Evolutionary conservation across 805 yeast genomes (phyloP), one percentile per base, ranked within the genome.

Genomic region (Candida montana): DNA sequence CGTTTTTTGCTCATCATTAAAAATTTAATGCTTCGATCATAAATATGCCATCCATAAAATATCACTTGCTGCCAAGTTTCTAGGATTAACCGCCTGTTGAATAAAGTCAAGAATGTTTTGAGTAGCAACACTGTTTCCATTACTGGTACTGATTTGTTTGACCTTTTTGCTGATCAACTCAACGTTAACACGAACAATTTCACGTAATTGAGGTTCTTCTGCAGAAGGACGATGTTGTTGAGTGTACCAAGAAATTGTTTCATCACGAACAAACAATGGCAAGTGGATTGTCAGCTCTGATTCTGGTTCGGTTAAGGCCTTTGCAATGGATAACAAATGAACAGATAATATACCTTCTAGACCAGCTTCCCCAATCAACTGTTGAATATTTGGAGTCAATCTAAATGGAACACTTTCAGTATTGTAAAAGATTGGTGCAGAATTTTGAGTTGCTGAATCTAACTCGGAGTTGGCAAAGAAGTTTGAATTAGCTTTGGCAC

Each of bases 321-420:
- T 77, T 1, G 97, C 93, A 57, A 91, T 86, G 19, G 81, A 75
- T 71, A 90, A 78, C 35, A 93, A 69, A 51, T 89, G 79, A 45
- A 88, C 88, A 2, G 97, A 80, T 49, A 89, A 77, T 15, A 95
- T 72, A 37, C 99, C 99, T 62, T 93, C 99, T 54, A 89, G 67
- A 5, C 89, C 87, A n/a, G 90, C 79, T 45, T 90, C 95, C 37
- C 99, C 98, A 67, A 93, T 88, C 57, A 93, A 71, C 49, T 83
- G 81, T 61, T 93, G 99, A 42, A 95, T 77, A 58, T 95, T 93
- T 17, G 99, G 99, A 6, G 99, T 91, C 56, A 93, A 72, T 57
- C 99, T 74, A 74, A 93, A 93, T 34, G 99, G 98, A 37, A 93
- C 97, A 48, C 89, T 79, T 59, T 93, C 99, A 13, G 89, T 78